Conservation (phyloP, 2,329 filamentous ascomycete species). For the Xylariaceae sp. region DNA sequence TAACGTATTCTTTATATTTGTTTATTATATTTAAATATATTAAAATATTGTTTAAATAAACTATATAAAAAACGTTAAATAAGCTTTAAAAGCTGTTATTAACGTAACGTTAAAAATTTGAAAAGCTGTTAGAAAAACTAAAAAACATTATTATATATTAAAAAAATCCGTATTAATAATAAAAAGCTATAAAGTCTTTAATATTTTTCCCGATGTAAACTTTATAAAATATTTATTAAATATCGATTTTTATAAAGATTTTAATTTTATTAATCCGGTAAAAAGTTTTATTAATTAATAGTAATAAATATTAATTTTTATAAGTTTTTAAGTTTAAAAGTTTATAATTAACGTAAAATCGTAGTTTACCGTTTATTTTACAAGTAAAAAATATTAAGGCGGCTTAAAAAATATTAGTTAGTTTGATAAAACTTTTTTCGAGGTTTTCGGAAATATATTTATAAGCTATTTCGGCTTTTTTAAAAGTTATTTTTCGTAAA, state of each 20-base stretch:
- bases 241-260: neutral
- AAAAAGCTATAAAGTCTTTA: no score
- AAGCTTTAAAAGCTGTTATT: no score
- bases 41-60: no score
- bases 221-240: neutral
- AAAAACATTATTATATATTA: neutral
- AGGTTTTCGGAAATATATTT: neutral
- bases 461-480: neutral
- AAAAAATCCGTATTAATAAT: neutral
- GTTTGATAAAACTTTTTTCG: neutral
- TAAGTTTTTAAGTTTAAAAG: no score
- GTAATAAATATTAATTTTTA: neutral
- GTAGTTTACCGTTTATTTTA: no score
- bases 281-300: neutral
- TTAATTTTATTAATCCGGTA: neutral
- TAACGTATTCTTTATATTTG: no score
- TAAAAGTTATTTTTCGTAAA: neutral
- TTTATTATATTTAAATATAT: neutral
- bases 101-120: neutral
- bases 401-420: neutral
- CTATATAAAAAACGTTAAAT: no score
- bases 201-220: no score
- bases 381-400: neutral
- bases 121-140: neutral
- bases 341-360: no score